These are phyloP conservation scores for Xylaria grammica DNA, from an alignment of 495 filamentous ascomycete genomes.

Conservation along the genomic window DNA sequence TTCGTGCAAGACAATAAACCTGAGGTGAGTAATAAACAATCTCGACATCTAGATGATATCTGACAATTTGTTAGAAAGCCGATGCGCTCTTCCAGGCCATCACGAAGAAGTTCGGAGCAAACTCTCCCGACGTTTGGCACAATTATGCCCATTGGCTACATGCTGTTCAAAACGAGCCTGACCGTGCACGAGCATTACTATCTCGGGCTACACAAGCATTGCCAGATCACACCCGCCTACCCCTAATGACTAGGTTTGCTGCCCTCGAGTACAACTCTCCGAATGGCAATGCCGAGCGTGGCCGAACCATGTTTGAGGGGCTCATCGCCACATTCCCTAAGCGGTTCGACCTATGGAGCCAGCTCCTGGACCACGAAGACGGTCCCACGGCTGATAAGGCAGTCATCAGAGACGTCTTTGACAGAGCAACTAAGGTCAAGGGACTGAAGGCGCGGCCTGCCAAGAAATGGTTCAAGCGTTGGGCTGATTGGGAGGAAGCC, in stretches of 20 bases:
- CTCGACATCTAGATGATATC: constrained; percentile 12
- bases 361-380: constrained; percentile 82
- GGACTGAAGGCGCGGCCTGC: constrained; percentile 74
- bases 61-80: constrained; percentile 68
- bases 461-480: constrained; percentile 81
- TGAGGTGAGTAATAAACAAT: constrained; percentile 51
- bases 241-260: constrained; percentile 83
- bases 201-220: constrained; percentile 86
- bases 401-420: constrained; percentile 73
- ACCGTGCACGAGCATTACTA: constrained; percentile 79
- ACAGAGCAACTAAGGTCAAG: constrained; percentile 74
- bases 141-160: constrained; percentile 96
- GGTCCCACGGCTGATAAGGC: constrained; percentile 52
- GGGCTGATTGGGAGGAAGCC: constrained; percentile 80
- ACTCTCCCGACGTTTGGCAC: constrained; percentile 78
- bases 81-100: constrained; percentile 85
- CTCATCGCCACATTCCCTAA: constrained; percentile 84
- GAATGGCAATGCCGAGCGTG: constrained; percentile 86
- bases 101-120: constrained; percentile 84
- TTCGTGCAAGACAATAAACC: constrained; percentile 90
- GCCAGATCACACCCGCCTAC: constrained; percentile 68
- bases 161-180: constrained; percentile 66
- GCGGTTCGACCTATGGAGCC: constrained; percentile 89
- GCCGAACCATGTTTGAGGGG: constrained; percentile 91
- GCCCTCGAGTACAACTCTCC: constrained; percentile 86